Evolutionary conservation across 2,329 filamentous ascomycete genomes (phyloP), one percentile per base, ranked within the genome.

Genomic region (Erysiphe pisi): DNA sequence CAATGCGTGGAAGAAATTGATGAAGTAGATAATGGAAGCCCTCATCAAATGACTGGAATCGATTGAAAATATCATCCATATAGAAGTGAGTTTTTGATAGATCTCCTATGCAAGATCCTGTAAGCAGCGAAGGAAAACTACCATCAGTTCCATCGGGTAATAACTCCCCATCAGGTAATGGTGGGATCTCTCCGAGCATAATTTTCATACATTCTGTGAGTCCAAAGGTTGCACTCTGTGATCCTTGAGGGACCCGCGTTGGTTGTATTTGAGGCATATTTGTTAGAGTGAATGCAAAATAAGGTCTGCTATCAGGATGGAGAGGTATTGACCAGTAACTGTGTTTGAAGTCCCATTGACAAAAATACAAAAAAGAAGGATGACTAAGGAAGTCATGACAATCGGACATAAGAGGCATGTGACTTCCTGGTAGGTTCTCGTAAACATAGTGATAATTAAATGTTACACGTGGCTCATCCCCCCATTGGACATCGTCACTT

Each of bases 341-440:
- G 28, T 77, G 47, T 49, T 77, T 77, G 16, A 77, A n/a, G 45
- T 77, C 63, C 56, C 70, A 71, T 28, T 70, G 22, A 11, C 7
- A n/a, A 31, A 40, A 77, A 40, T 18, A 63, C 18, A 49, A 43
- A 56, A 76, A 25, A 2, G 63, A 73, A 8, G 63, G 63, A 20
- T 77, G 20, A 4, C 61, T 73, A 22, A 77, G 52, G 52, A 63
- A 76, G 36, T 77, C 63, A 58, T 77, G 74, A 4, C 52, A 40
- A 31, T 75, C 43, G 20, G 70, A 18, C 14, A 73, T 73, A 7
- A 75, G 31, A 14, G 52, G 43, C 16, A 75, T 16, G n/a, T 52
- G 52, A 18, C 73, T 22, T 47, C 40, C 70, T 47, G 45, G 70
- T 40, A 74, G 36, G 25, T 73, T 7, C n/a, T 73, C 61, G 7